A percentile compares a stretch with the other conserved stretches of the same genome.
These are phyloP conservation scores for Hypoxylon sp. DNA, from an alignment of 2,329 filamentous ascomycete species.

Conservation along the genomic window DNA sequence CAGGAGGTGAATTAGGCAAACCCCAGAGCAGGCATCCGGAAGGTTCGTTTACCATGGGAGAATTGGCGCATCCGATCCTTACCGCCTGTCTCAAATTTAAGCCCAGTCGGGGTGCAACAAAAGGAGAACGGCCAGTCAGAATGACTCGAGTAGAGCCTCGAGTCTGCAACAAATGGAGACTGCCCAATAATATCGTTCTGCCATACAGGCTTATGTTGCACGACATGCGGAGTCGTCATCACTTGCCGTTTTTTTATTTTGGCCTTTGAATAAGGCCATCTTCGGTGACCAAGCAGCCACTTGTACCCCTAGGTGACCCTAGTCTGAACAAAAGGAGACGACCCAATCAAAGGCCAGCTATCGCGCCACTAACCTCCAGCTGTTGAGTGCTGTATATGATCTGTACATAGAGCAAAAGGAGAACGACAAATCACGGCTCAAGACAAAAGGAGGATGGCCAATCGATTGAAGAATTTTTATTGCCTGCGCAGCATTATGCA, in stretches of 20 bases:
- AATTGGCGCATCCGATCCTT: background rate
- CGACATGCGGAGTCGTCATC: background rate
- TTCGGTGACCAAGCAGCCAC: no score
- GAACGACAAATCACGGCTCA: slow-evolving; percentile 14
- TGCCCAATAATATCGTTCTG: background rate
- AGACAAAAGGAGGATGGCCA: slow-evolving; percentile 22
- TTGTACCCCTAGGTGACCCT: background rate
- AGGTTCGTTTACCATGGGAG: background rate
- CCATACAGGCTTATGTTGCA: background rate
- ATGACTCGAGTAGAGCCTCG: background rate
- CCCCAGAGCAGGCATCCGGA: background rate
- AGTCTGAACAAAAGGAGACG: slow-evolving; percentile 20
- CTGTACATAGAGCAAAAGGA: slow-evolving; percentile 2
- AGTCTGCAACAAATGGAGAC: slow-evolving; percentile 1
- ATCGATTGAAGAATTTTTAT: background rate
- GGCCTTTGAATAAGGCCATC: no score
- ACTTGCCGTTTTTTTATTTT: no score
- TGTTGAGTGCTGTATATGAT: background rate
- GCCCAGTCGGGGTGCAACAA: background rate
- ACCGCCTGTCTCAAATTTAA: background rate
- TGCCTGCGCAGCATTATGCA: background rate
- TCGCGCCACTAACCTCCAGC: background rate
- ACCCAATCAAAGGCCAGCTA: slow-evolving; percentile 6
- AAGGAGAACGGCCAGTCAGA: background rate
- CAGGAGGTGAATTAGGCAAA: background rate